Percentiles rank a stretch among this genome's conserved stretches.
Conservation (phyloP, 2,329 filamentous ascomycete species). For the Diaporthe citrichinensis region DNA sequence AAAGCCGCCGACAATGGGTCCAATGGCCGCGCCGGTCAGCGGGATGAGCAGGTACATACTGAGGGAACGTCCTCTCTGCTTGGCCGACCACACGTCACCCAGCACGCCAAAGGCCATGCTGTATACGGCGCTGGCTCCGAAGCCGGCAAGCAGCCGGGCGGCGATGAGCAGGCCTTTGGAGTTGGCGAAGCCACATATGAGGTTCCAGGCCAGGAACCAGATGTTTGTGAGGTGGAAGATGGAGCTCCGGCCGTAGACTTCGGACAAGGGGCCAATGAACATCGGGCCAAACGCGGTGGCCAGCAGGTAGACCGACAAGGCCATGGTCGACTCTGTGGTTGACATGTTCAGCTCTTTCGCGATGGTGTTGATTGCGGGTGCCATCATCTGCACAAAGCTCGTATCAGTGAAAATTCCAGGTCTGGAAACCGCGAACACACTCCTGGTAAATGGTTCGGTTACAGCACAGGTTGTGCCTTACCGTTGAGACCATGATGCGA, state of each 20-base stretch:
- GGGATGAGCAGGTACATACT: slow-evolving; percentile 56
- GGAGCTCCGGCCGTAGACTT: slow-evolving; percentile 61
- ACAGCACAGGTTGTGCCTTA: neutral
- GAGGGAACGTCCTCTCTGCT: slow-evolving; percentile 60
- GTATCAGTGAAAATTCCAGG: neutral
- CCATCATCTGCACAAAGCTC: slow-evolving; percentile 58
- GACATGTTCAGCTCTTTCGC: slow-evolving; percentile 66
- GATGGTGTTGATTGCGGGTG: slow-evolving; percentile 64
- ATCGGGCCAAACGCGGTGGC: slow-evolving; percentile 61
- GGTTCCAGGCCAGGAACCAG: slow-evolving; percentile 65
- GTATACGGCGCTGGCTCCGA: slow-evolving; percentile 63
- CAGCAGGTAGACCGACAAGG: slow-evolving; percentile 60
- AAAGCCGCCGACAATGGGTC: slow-evolving; percentile 57
- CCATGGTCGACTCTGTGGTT: slow-evolving; percentile 61
- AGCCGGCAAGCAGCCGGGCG: slow-evolving; percentile 61
- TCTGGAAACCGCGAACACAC: neutral
- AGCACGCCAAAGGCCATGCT: slow-evolving; percentile 62
- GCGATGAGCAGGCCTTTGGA: slow-evolving; percentile 59
- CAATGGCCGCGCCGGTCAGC: slow-evolving; percentile 55
- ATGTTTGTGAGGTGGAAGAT: slow-evolving; percentile 61
- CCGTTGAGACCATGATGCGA: slow-evolving; percentile 64
- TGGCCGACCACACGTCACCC: slow-evolving; percentile 60
- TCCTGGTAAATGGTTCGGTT: neutral
- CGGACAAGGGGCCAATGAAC: slow-evolving; percentile 60
- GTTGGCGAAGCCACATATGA: slow-evolving; percentile 59